Evolutionary conservation across 208 protist species (phyloP), one percentile per base, ranked within the genome.

Genomic region (Vickermania ingenoplastis): DNA sequence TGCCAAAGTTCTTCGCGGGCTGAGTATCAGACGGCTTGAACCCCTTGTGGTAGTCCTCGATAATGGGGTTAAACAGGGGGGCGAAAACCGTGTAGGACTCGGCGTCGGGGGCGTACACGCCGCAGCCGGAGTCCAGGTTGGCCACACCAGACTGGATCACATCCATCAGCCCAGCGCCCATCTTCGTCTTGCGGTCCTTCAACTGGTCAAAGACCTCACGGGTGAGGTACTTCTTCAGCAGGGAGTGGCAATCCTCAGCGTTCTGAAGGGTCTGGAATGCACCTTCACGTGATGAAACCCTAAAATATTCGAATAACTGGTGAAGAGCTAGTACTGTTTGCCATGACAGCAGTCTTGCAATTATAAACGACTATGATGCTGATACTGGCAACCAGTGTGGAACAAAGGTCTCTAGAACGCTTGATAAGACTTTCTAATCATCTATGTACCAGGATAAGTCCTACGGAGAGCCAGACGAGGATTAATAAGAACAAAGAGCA

Each of bases 141-240:
- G 27, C 67, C 27, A 86, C 64, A 28, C 79, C 74, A 23, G 79
- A 81, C 64, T 81, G 75, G 30, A 86, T 80, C 21, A 74, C 79
- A 36, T 83, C 63, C 41, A 71, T 64, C 14, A 86, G 71, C 1
- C 71, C 79, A 3, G 77, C 72, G n/a, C 72, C 72, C 59, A 78
- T 70, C n/a, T 26, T 51, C 17, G 79, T 86, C 57, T 67, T 63
- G 48, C 52, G 51, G 5, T 2, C 53, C 62, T 77, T 78, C 22
- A 83, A 30, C 57, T 68, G 23, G 36, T 82, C 75, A 53, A 81
- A 71, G 1, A 86, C 71, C 0, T 72, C 53, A 31, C 65, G 63
- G 24, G 75, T 81, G 29, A 81, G 67, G 60, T 76, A 58, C 63
- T 81, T 81, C 75, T 81, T 81, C 17, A 77, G 65, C 17, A 77